Evolutionary conservation across 768 basidiomycete genomes (phyloP), one percentile per base, ranked within the genome.

Genomic region (Amanita fuliginea): DNA sequence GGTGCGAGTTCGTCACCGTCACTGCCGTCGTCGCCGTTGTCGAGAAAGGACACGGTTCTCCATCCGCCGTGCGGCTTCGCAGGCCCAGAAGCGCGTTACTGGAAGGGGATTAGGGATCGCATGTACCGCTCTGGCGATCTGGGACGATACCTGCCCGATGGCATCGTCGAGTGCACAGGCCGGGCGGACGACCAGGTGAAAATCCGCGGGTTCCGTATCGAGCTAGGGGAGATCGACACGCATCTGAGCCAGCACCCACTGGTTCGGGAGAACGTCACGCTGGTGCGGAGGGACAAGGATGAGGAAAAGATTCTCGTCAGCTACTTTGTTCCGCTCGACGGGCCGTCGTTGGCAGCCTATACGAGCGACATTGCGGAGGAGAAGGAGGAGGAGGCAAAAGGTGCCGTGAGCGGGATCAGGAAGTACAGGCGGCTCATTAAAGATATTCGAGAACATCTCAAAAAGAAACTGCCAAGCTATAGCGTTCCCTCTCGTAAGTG

Each of bases 151-250:
- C 71, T 86, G 28, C 89, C 96, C 1, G 77, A 86, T 62, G 96
- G 96, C 4, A 80, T 78, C 28, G 96, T 99, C 9, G 96, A 99
- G 64, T 98, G 96, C 62, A 93, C 89, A 0, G 96, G 96, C 16
- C 80, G 96, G 18, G 94, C 95, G 1, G 96, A 99, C 62, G 95
- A 98, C 61, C 96, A 99, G 62, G 90, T 99, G 69, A 98, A 99
- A 70, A 98, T 99, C 65, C 87, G 96, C 48, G 96, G 96, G 1
- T 99, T 99, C 81, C 77, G 96, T 21, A 98, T 99, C 59, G 96
- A 99, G 63, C 77, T 98, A 6, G 94, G 94, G 13, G 96, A 99
- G 64, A 96, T 99, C 55, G 96, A 99, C 63, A 96, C 89, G 0
- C 83, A 95, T 67, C 80, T 99, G 50, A 88, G 86, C 57, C 83